Evolutionary conservation across 805 yeast genomes (phyloP).

Genomic region (Yarrowia keelungensis): DNA sequence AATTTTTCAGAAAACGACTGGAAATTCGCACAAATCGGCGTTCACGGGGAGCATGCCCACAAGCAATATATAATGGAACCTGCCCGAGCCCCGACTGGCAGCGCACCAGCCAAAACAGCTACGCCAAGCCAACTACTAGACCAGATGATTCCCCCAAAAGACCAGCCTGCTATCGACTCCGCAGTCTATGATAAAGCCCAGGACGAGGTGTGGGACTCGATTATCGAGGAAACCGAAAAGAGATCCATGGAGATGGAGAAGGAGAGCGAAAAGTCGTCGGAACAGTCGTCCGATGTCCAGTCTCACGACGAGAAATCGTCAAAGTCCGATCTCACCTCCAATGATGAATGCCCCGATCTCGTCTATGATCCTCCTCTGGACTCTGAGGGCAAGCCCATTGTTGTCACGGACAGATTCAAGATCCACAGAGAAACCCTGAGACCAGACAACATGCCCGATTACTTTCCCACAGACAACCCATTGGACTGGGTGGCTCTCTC

Average conservation of each 20-base stretch:
- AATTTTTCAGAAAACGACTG: neutral
- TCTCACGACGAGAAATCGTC: no score
- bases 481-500: slow-evolving; percentile 47
- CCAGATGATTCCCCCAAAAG: slow-evolving; percentile 18
- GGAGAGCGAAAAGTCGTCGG: neutral
- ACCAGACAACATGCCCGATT: neutral
- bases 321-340: no score
- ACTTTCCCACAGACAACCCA: slow-evolving; percentile 39
- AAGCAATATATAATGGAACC: slow-evolving; percentile 14
- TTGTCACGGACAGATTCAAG: neutral
- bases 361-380: slow-evolving; percentile 5
- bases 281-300: no score
- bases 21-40: neutral
- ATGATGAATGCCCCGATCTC: neutral
- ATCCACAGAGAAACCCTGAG: slow-evolving; percentile 10
- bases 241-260: neutral
- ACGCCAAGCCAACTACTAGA: neutral
- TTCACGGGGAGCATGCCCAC: no score
- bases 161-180: slow-evolving; percentile 26
- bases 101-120: neutral
- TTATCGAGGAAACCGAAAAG: neutral
- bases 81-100: neutral
- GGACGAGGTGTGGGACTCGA: slow-evolving; percentile 8
- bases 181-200: neutral
- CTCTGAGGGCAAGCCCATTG: neutral